These are phyloP conservation scores for Ustilago vetiveriae DNA, from an alignment of 1,284 basidiomycete genomes.

Conservation along the genomic window DNA sequence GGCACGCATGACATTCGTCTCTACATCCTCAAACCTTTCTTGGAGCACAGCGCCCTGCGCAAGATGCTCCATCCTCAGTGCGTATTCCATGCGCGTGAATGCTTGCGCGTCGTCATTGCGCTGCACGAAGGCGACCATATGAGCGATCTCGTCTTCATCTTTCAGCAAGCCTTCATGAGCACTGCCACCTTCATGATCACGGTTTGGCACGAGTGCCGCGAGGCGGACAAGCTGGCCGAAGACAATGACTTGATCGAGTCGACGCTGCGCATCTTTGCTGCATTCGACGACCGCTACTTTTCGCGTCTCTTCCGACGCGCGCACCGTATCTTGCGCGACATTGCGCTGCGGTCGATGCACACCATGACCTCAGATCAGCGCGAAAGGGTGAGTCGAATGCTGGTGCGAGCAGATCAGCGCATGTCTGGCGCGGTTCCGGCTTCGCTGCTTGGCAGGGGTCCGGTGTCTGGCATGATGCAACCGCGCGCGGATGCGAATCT, in stretches of 20 bases:
- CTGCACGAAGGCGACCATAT: conserved; percentile 47
- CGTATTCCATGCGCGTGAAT: conserved; percentile 51
- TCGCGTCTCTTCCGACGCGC: conserved; percentile 45
- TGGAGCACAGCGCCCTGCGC: conserved; percentile 46
- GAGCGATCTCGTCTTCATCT: conserved; percentile 53
- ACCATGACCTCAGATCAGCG: conserved; percentile 49
- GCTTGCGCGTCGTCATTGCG: conserved; percentile 49
- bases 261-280: conserved; percentile 51
- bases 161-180: conserved; percentile 58
- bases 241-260: conserved; percentile 56
- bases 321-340: conserved; percentile 46
- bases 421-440: conserved; percentile 23
- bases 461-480: conserved; percentile 9
- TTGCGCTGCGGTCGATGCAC: conserved; percentile 46
- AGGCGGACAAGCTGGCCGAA: conserved; percentile 34
- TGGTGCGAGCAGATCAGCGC: conserved; percentile 32
- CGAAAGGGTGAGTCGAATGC: conserved; percentile 47
- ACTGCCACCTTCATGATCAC: conserved; percentile 62
- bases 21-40: conserved; percentile 61
- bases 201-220: conserved; percentile 57
- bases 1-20: conserved; percentile 55
- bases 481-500: conserved; percentile 19
- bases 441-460: conserved; percentile 24
- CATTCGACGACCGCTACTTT: conserved; percentile 50
- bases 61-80: conserved; percentile 60